phyloP scores from a whole-genome alignment of 306 rosid species.

The Ormosia emarginata region DNA sequence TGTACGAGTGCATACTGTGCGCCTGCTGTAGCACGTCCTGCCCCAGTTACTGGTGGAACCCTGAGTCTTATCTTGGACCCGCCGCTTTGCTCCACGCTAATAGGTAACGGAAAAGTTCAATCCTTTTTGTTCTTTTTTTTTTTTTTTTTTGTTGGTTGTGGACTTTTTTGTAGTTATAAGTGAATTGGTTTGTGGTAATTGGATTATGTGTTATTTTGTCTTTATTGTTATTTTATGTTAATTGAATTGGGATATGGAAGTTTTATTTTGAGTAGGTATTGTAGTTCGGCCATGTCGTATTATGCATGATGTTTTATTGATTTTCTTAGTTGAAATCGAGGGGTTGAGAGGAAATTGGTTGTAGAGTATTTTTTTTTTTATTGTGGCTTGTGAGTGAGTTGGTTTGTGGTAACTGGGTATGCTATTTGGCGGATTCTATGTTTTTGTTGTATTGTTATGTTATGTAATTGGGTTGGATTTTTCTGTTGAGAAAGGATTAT shows the following conservation, averaged over 20 bases:
- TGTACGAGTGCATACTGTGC: conserved; percentile 96
- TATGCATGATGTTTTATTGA: background rate
- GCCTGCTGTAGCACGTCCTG: conserved; percentile 98
- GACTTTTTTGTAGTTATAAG: too few relatives aligned
- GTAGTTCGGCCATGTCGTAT: background rate
- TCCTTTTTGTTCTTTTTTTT: background rate
- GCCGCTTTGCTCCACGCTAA: conserved; percentile 97
- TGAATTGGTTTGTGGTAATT: background rate
- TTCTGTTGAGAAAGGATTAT: background rate
- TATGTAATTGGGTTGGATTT: background rate
- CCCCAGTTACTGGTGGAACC: conserved; percentile 99
- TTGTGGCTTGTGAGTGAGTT: background rate
- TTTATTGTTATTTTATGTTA: background rate
- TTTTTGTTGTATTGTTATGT: background rate
- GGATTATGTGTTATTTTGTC: background rate
- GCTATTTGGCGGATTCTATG: background rate
- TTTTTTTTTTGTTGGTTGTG: background rate
- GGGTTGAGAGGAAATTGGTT: background rate
- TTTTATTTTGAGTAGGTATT: background rate
- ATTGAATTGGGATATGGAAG: background rate
- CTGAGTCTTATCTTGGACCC: conserved; percentile 93
- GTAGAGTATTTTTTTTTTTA: background rate
- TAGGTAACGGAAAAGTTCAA: conserved; percentile 42
- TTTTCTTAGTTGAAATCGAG: background rate
- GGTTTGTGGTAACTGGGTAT: background rate